Base-by-base conservation (phyloP, 192 early-diverging fungal species). In the Gigaspora rosea region DNA sequence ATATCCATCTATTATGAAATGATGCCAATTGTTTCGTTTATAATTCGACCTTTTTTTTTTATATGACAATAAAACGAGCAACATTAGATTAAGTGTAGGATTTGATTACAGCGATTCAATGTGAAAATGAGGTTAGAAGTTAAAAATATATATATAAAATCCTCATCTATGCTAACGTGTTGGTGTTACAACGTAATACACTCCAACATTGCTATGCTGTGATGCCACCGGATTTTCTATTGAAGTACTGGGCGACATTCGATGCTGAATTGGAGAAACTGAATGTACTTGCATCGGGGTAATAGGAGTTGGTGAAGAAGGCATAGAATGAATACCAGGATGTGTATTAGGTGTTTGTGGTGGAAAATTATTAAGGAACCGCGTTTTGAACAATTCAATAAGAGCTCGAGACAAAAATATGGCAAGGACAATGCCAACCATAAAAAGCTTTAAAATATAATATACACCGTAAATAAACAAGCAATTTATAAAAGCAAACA, bases 151-250 rank as follows among this genome's bases (percentile, higher is more conserved):
- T n/a, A n/a, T n/a, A n/a, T 6, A 41, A 41, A 41, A 41, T 7
- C 41, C 41, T 41, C 3, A 41, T 41, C 7, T 41, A 7, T 41
- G 41, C 79, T 78, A 69, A 47, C 20, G 18, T 16, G 18, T 46
- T n/a, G 46, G 67, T 35, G 20, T 49, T 12, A 69, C 13, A 16
- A 69, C 48, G 18, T 69, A 69, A 22, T 49, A 69, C 10, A 69
- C 48, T 69, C 61, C 61, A 63, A 63, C 61, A 35, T 63, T 63
- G 11, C 27, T 63, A 33, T 63, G 61, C 1, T 63, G 61, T 33
- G 61, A 33, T 15, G 61, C 27, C n/a, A 5, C 3, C 16, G 61
- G 27, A 35, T 33, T 63, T 32, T 33, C 61, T 35, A 41, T 7
- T 41, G 41, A 41, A 41, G 41, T 41, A 7, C 41, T 41, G 41